A percentile compares a stretch with the other conserved stretches of the same genome.
phyloP scores from a whole-genome alignment of 2,329 filamentous ascomycete genomes.

The Xylaria sp. region DNA sequence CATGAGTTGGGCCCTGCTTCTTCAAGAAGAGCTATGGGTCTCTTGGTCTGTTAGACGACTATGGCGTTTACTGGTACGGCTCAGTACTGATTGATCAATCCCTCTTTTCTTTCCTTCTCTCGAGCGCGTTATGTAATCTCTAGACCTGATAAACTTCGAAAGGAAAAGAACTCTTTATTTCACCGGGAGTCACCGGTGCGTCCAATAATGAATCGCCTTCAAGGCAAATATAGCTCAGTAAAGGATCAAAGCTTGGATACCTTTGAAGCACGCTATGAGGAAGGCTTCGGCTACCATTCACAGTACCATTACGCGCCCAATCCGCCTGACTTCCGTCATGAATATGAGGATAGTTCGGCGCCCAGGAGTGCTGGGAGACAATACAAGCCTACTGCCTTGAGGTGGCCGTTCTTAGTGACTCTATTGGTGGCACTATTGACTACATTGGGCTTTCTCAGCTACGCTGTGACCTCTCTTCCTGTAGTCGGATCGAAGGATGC shows the following conservation, averaged over 20 bases:
- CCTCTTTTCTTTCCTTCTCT: background rate
- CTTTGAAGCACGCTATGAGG: conserved; percentile 11
- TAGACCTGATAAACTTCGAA: background rate
- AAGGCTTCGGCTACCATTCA: conserved; percentile 22
- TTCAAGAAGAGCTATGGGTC: background rate
- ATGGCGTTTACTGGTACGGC: background rate
- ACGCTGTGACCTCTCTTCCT: conserved; percentile 23
- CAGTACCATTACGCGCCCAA: conserved; percentile 14
- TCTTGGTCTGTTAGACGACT: no score
- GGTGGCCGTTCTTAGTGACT: conserved; percentile 20
- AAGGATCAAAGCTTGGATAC: conserved; percentile 1
- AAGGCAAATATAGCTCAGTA: conserved; percentile 12
- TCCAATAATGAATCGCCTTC: conserved; percentile 19
- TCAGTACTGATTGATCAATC: background rate
- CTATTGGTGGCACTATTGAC: conserved; percentile 15
- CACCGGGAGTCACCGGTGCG: background rate
- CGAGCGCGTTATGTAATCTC: background rate
- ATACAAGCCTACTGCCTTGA: conserved; percentile 31
- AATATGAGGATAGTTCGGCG: background rate
- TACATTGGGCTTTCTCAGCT: conserved; percentile 20
- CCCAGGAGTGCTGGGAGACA: background rate
- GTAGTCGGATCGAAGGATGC: conserved; percentile 1
- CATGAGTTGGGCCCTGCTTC: background rate
- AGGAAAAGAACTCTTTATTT: conserved; percentile 2
- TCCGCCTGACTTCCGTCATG: conserved; percentile 1